A percentile compares a stretch with the other conserved stretches of the same genome.
These are phyloP conservation scores for Phytophthora lateralis DNA, from an alignment of 352 stramenopile species.

Conservation along the genomic window DNA sequence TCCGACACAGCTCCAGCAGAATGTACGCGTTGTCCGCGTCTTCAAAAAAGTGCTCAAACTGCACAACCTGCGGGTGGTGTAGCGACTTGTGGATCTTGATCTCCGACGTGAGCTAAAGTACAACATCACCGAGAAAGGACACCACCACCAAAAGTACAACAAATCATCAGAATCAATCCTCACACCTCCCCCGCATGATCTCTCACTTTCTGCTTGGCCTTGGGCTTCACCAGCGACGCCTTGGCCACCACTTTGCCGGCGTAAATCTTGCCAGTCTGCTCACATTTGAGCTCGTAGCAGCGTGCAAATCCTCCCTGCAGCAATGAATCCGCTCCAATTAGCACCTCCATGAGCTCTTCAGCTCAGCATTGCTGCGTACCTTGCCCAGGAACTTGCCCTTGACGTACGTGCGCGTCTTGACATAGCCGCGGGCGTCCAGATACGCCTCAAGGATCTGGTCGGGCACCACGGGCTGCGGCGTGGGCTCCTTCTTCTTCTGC, in stretches of 20 bases:
- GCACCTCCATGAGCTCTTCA: not conserved
- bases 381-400: constrained; percentile 96
- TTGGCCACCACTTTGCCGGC: constrained; percentile 99
- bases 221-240: constrained; percentile 95
- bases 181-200: not conserved
- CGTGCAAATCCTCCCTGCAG: constrained; percentile 96
- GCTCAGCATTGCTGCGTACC: constrained; percentile 30
- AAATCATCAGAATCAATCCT: constrained; percentile 6
- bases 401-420: constrained; percentile 82
- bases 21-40: constrained; percentile 98
- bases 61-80: constrained; percentile 94
- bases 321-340: constrained; percentile 12
- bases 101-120: constrained; percentile 89
- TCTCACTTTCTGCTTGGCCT: constrained; percentile 95
- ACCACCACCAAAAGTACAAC: constrained; percentile 32
- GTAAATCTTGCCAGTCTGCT: constrained; percentile 93
- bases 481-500: constrained; percentile 43
- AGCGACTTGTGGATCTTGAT: constrained; percentile 99
- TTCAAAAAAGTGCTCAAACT: constrained; percentile 99
- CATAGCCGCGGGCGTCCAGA: constrained; percentile 52
- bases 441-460: constrained; percentile 75
- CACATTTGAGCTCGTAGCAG: constrained; percentile 95
- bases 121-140: constrained; percentile 42
- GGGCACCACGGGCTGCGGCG: constrained; percentile 46
- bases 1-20: constrained; percentile 96